Evolutionary conservation across 179 eudicot genomes (phyloP).

Genomic region (Beta corolliflora): DNA sequence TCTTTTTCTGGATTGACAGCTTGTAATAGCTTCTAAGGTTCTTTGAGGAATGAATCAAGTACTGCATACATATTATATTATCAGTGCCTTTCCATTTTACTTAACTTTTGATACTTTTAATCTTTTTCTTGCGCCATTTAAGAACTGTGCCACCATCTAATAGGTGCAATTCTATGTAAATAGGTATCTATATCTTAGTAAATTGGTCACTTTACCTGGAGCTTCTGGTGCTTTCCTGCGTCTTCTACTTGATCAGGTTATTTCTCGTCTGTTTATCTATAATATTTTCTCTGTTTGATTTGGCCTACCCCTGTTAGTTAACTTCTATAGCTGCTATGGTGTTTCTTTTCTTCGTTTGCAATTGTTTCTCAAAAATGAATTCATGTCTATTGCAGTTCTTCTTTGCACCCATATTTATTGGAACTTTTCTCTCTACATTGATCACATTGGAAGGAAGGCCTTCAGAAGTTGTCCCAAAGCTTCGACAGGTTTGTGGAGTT

Average conservation of each 20-base stretch:
- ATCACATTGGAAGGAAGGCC: constrained; percentile 82
- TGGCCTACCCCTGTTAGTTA: background rate
- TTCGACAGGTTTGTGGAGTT: constrained; percentile 59
- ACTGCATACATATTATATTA: background rate
- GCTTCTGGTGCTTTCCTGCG: constrained; percentile 81
- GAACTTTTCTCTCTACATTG: constrained; percentile 65
- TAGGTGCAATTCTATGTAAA: constrained; percentile 9
- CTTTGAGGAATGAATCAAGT: background rate
- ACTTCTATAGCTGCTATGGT: background rate
- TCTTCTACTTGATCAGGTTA: constrained; percentile 89
- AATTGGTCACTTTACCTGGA: constrained; percentile 67
- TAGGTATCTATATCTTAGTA: constrained; percentile 89
- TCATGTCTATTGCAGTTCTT: constrained; percentile 57
- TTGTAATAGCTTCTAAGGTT: background rate
- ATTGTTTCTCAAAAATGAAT: constrained; percentile 12
- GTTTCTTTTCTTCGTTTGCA: constrained; percentile 1
- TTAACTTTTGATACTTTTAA: background rate
- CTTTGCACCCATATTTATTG: constrained; percentile 79
- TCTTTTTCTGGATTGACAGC: background rate
- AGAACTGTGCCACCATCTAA: constrained; percentile 19
- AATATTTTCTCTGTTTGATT: constrained; percentile 7
- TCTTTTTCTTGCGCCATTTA: background rate
- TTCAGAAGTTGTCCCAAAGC: constrained; percentile 77
- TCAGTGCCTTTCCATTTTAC: constrained; percentile 1
- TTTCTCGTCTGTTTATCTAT: constrained; percentile 3